Conservation (phyloP, 2,329 filamentous ascomycete genomes). For the Plenodomus lindquistii region DNA sequence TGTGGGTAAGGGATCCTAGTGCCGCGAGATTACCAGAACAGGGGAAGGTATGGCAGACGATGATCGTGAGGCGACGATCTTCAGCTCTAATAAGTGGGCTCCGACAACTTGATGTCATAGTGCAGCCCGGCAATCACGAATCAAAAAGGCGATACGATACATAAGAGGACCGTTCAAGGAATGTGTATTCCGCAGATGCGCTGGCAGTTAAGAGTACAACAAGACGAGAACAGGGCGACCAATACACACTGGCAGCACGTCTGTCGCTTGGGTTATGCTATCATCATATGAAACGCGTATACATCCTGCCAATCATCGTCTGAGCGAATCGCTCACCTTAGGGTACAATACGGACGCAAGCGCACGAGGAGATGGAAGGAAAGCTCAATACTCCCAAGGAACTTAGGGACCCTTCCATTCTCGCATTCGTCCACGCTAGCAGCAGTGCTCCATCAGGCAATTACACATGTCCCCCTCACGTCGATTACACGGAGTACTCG, state of each 20-base stretch:
- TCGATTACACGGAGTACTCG: neutral
- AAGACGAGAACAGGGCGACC: conserved; percentile 12
- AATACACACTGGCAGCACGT: conserved; percentile 3
- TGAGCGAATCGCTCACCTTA: neutral
- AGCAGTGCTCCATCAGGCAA: neutral
- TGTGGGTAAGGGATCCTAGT: conserved; percentile 18
- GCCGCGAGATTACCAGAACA: conserved; percentile 21
- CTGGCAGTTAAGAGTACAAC: conserved; percentile 15
- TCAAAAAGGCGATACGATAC: conserved; percentile 17
- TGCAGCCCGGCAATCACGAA: conserved; percentile 17
- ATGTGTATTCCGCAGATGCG: conserved; percentile 16
- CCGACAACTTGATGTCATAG: conserved; percentile 26
- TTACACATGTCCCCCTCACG: no score
- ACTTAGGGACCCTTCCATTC: no score
- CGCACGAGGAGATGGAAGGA: neutral
- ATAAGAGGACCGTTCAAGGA: conserved; percentile 5
- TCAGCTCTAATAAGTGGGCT: conserved; percentile 6
- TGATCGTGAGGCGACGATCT: conserved; percentile 8
- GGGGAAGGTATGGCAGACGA: conserved; percentile 23
- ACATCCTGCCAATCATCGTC: conserved; percentile 5
- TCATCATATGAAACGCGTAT: conserved; percentile 18
- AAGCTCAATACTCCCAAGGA: no score
- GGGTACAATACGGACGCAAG: neutral
- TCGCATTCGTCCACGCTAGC: neutral
- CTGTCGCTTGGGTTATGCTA: conserved; percentile 9